Evolutionary conservation across 805 yeast genomes (phyloP).

Genomic region (Candida palmyrensis): DNA sequence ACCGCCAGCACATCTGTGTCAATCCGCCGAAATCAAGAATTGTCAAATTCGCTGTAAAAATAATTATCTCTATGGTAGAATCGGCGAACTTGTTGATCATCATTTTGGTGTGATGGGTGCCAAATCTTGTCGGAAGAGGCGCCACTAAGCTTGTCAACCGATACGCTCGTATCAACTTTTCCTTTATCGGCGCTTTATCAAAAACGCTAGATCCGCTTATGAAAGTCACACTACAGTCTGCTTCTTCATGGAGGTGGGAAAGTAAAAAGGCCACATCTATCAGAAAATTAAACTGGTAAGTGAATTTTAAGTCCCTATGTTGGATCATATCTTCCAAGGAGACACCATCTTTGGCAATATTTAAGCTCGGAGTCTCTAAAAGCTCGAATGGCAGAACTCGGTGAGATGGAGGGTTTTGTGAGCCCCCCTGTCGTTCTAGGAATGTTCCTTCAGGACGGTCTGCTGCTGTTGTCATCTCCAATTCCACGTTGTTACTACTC

Average conservation of each 20-base stretch:
- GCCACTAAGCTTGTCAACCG: constrained; percentile 29
- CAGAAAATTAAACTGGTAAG: constrained; percentile 46
- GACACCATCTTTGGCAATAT: neutral
- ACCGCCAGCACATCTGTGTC: constrained; percentile 64
- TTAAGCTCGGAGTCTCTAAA: constrained; percentile 2
- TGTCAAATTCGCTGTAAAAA: constrained; percentile 59
- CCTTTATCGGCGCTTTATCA: constrained; percentile 8
- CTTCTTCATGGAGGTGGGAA: constrained; percentile 21
- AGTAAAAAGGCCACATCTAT: constrained; percentile 39
- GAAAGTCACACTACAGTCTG: constrained; percentile 17
- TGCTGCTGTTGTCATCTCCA: too few relatives aligned
- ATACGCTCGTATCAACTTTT: constrained; percentile 11
- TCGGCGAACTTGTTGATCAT: constrained; percentile 53
- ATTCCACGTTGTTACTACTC: neutral
- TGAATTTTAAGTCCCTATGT: constrained; percentile 5
- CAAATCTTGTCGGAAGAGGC: constrained; percentile 27
- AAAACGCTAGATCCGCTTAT: constrained; percentile 23
- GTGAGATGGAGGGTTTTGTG: constrained; percentile 1
- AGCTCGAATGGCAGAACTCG: neutral
- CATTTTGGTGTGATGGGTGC: constrained; percentile 64
- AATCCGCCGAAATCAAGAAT: constrained; percentile 48
- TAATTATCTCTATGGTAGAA: constrained; percentile 42
- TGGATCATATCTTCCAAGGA: constrained; percentile 14
- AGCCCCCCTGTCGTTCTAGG: neutral
- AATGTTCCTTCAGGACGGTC: too few relatives aligned